Percentiles rank a stretch among this genome's conserved stretches.
These are phyloP conservation scores for Nannizziopsis barbatae DNA, from an alignment of 2,329 filamentous ascomycete genomes.

Conservation along the genomic window DNA sequence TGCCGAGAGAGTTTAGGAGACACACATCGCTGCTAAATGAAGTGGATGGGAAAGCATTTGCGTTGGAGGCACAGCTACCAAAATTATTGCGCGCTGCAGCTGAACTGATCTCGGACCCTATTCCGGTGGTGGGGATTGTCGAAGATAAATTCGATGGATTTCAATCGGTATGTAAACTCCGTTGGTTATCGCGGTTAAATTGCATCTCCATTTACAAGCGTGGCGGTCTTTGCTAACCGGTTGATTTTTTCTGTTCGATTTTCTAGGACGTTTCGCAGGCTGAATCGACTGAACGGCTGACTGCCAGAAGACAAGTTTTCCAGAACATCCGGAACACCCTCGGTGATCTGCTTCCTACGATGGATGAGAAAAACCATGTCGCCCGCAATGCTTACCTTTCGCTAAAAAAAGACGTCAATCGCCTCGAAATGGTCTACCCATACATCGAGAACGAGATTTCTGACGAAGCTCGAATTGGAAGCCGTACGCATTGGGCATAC, in stretches of 20 bases:
- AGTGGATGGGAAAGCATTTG: conserved; percentile 91
- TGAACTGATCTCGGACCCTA: conserved; percentile 21
- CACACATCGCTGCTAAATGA: conserved; percentile 95
- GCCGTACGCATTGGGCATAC: conserved; percentile 89
- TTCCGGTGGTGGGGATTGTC: conserved; percentile 4
- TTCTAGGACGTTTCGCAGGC: conserved; percentile 2
- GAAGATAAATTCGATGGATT: conserved; percentile 2
- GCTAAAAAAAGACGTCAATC: conserved; percentile 68
- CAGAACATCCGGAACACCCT: conserved; percentile 67
- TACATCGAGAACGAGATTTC: conserved; percentile 82
- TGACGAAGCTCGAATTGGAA: conserved; percentile 88
- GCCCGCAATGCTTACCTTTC: conserved; percentile 86
- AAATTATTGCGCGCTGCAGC: conserved; percentile 50
- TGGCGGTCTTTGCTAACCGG: neutral
- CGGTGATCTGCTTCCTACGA: conserved; percentile 71
- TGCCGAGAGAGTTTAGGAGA: conserved; percentile 88
- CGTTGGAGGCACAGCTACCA: conserved; percentile 70
- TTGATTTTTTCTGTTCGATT: neutral
- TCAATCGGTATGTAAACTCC: conserved; percentile 3
- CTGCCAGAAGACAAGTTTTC: conserved; percentile 55
- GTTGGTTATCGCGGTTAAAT: conserved; percentile 6
- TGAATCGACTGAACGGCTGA: conserved; percentile 27
- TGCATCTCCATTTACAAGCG: conserved; percentile 5
- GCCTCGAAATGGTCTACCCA: conserved; percentile 78
- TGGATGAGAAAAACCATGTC: conserved; percentile 97